Percentiles rank a stretch among this genome's conserved stretches.
These are phyloP conservation scores for Penstemon newberryi DNA, from an alignment of 257 asterid species.

Conservation along the genomic window DNA sequence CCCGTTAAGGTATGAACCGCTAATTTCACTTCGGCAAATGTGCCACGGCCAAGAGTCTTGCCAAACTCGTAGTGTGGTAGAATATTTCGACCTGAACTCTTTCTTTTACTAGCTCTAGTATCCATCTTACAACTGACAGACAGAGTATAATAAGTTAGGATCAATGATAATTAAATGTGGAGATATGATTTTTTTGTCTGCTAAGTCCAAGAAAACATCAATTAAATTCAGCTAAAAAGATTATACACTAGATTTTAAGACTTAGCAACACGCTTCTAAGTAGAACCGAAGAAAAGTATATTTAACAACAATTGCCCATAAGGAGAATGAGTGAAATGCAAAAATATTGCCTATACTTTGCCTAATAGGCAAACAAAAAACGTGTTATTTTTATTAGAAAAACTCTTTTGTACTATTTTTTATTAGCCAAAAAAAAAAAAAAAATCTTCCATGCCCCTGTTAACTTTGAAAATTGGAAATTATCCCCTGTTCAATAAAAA, in stretches of 20 bases:
- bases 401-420: too few species aligned
- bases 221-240: neutral
- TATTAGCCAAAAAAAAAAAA: too few species aligned
- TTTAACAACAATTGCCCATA: neutral
- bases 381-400: too few species aligned
- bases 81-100: slow-evolving; percentile 13
- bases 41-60: slow-evolving; percentile 56
- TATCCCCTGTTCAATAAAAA: too few species aligned
- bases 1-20: slow-evolving; percentile 59
- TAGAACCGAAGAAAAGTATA: neutral
- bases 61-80: slow-evolving; percentile 48
- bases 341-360: too few species aligned
- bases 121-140: slow-evolving; percentile 35
- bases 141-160: slow-evolving; percentile 3
- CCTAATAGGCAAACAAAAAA: too few species aligned
- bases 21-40: slow-evolving; percentile 63
- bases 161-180: neutral
- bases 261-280: neutral
- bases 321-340: too few species aligned
- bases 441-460: too few species aligned
- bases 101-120: slow-evolving; percentile 8
- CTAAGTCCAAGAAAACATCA: neutral
- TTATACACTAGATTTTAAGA: neutral
- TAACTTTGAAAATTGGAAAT: too few species aligned
- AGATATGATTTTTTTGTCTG: neutral